Base-by-base conservation (phyloP, 768 basidiomycete species). In the Tricholoma bakamatsutake region DNA sequence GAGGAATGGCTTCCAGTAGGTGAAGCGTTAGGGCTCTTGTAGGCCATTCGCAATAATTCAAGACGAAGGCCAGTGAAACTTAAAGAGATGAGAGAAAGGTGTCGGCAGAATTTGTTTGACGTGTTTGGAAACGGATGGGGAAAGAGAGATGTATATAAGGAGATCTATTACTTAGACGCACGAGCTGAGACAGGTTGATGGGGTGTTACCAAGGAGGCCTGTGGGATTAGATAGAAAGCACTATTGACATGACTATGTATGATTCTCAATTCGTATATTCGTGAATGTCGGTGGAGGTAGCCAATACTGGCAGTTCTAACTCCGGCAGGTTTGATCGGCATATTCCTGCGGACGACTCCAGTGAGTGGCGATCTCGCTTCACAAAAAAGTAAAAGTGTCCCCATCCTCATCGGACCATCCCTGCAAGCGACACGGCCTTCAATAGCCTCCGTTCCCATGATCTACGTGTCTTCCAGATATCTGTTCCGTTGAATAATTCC, bases 1-100 rank as follows among this genome's bases (percentile, higher is more conserved):
- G 79, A 67, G 17, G 79, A 80, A 52, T 70, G 73, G 57, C 80
- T 80, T 43, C 70, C 76, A 52, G 76, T 78, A 30, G 79, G 70
- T 43, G 80, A 79, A 43, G 79, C 72, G 53, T 70, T 73, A 17
- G 76, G 73, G 59, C 74, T 75, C 68, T 71, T 72, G 67, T 77
- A 75, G 54, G 80, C 78, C 83, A 84, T 83, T 62, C 60, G 63
- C 54, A 62, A 55, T 52, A 42, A 48, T 54, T 47, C 34, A 37
- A 13, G 42, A 59, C 42, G 55, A 63, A 63, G 64, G n/a, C n/a
- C 55, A 67, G 56, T 61, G 63, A 60, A 67, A 66, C 67, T 68
- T 70, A 68, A 69, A 64, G 62, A 65, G 62, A 46, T 46, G 45
- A 48, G 24, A 27, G 46, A 48, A 64, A 59, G 59, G 64, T 52